Percentiles rank a stretch among this genome's conserved stretches.
phyloP scores from a whole-genome alignment of 805 yeast species.

The Candida stauntonica region DNA sequence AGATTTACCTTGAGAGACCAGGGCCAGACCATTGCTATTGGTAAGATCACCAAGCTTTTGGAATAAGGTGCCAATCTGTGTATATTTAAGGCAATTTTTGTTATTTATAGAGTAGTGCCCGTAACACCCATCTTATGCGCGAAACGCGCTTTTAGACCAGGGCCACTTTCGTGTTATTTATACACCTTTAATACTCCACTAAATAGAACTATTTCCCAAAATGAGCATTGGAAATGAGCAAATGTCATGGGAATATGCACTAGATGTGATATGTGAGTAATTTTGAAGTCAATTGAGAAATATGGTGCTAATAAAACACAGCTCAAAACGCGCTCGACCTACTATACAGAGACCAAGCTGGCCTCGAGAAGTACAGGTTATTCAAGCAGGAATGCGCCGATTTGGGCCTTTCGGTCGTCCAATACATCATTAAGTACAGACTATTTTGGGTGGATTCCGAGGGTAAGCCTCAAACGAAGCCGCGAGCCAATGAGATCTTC shows the following conservation, averaged over 20 bases:
- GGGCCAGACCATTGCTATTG: slow-evolving; percentile 97
- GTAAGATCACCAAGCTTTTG: slow-evolving; percentile 89
- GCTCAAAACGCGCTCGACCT: slow-evolving; percentile 10
- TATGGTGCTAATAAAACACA: too few relatives aligned
- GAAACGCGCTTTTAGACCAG: too few relatives aligned
- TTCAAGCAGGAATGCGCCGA: slow-evolving; percentile 40
- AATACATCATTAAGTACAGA: slow-evolving; percentile 43
- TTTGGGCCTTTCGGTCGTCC: slow-evolving; percentile 38
- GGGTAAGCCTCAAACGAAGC: slow-evolving; percentile 9
- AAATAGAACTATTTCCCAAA: background rate
- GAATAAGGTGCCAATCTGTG: slow-evolving; percentile 28
- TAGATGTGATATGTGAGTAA: slow-evolving; percentile 13
- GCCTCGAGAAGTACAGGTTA: slow-evolving; percentile 39
- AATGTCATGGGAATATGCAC: slow-evolving; percentile 18
- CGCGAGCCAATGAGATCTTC: slow-evolving; percentile 23
- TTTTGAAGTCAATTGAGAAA: background rate
- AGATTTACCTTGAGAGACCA: slow-evolving; percentile 98
- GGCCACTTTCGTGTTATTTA: too few relatives aligned
- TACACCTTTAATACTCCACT: too few relatives aligned
- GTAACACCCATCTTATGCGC: too few relatives aligned
- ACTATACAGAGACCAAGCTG: slow-evolving; percentile 41
- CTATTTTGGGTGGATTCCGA: slow-evolving; percentile 46
- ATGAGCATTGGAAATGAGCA: slow-evolving; percentile 8
- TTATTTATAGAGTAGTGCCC: too few relatives aligned
- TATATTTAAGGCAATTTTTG: background rate